phyloP scores from a whole-genome alignment of 257 asterid genomes.

The Eucommia ulmoides region DNA sequence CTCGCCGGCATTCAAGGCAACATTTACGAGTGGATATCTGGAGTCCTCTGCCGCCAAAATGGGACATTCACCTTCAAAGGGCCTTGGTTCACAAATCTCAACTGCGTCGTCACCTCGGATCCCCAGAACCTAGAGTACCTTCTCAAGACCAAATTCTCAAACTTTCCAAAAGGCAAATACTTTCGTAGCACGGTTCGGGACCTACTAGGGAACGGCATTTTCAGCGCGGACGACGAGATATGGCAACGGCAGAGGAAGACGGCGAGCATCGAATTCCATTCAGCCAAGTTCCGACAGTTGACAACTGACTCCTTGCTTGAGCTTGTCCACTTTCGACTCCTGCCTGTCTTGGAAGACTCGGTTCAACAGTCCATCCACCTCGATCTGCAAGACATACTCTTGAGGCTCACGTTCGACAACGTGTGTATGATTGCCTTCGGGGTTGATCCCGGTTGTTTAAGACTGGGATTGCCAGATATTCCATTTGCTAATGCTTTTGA shows the following conservation, averaged over 20 bases:
- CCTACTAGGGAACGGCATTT: constrained; percentile 79
- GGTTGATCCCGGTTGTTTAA: constrained; percentile 79
- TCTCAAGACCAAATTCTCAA: constrained; percentile 59
- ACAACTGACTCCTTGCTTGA: constrained; percentile 60
- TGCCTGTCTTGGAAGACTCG: constrained; percentile 60
- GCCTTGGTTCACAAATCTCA: constrained; percentile 72
- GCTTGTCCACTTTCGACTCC: constrained; percentile 59
- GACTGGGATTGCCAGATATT: constrained; percentile 61
- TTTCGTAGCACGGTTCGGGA: constrained; percentile 55
- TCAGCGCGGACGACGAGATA: constrained; percentile 62
- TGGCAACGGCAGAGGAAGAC: constrained; percentile 82
- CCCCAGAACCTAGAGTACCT: constrained; percentile 75
- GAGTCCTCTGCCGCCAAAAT: constrained; percentile 28
- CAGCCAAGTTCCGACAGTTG: constrained; percentile 56
- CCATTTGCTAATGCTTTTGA: constrained; percentile 82
- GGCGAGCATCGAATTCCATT: constrained; percentile 82
- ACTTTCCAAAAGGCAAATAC: constrained; percentile 70
- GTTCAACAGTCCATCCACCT: constrained; percentile 12
- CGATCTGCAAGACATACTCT: constrained; percentile 67
- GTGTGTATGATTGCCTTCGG: constrained; percentile 97
- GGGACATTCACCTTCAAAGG: constrained; percentile 73
- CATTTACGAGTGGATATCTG: constrained; percentile 72
- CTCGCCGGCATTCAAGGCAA: constrained; percentile 39
- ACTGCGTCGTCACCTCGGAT: constrained; percentile 79
- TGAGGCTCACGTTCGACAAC: constrained; percentile 77